These are phyloP conservation scores for Puccinellia tenuiflora DNA, from an alignment of 176 grass and related monocot species.

Conservation along the genomic window DNA sequence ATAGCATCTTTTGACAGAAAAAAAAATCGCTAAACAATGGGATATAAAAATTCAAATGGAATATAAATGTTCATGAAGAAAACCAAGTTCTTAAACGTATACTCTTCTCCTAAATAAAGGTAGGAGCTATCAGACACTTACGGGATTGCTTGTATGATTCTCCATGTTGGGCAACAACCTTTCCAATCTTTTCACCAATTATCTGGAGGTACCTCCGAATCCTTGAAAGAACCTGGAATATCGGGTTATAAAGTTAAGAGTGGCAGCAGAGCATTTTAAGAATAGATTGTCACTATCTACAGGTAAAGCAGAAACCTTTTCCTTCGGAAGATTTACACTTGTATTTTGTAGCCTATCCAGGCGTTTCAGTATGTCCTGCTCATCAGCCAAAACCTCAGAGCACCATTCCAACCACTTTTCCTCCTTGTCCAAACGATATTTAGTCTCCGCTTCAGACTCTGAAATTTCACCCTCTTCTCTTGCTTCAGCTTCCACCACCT, in stretches of 20 bases:
- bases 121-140: conserved; percentile 39
- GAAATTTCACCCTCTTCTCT: conserved; percentile 99
- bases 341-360: conserved; percentile 92
- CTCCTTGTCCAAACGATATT: conserved; percentile 78
- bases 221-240: conserved; percentile 88
- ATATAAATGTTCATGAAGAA: not conserved
- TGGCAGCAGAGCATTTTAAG: conserved; percentile 1
- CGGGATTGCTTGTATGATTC: conserved; percentile 87
- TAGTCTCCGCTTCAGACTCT: conserved; percentile 77
- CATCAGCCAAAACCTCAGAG: conserved; percentile 83
- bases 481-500: conserved; percentile 69
- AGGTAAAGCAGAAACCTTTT: conserved; percentile 65
- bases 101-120: not conserved
- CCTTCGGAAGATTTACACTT: conserved; percentile 89
- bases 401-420: conserved; percentile 99
- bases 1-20: not conserved
- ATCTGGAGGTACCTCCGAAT: conserved; percentile 92
- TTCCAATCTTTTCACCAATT: conserved; percentile 92
- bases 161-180: conserved; percentile 69
- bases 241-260: conserved; percentile 14
- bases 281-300: not conserved
- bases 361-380: conserved; percentile 87
- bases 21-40: too few relatives aligned
- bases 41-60: too few relatives aligned
- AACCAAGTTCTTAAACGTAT: not conserved